A percentile compares a stretch with the other conserved stretches of the same genome.
These are phyloP conservation scores for Endocalyx cinctus DNA, from an alignment of 2,329 filamentous ascomycete genomes.

Conservation along the genomic window DNA sequence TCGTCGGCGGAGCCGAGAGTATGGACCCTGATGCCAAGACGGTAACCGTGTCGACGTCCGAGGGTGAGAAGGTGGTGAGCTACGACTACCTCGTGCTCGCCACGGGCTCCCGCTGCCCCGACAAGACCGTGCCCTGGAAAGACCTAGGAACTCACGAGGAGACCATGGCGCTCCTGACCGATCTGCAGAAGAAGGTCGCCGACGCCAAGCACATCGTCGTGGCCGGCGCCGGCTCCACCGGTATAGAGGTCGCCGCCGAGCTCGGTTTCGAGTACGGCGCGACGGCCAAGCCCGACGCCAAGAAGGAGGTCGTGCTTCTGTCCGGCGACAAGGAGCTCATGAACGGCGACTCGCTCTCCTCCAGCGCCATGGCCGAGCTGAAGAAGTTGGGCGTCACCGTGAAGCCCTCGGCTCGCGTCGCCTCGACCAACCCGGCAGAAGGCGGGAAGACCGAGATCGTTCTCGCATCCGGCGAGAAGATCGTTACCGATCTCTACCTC, in stretches of 20 bases:
- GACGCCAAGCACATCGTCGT: constrained; percentile 49
- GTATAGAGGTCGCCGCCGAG: constrained; percentile 52
- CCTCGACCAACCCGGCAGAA: constrained; percentile 23
- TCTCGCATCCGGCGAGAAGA: constrained; percentile 40
- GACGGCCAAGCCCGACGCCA: constrained; percentile 12
- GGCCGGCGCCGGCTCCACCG: constrained; percentile 53
- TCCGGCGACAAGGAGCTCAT: constrained; percentile 37
- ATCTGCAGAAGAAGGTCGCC: constrained; percentile 35
- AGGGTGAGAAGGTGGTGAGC: constrained; percentile 25
- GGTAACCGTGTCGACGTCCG: constrained; percentile 35
- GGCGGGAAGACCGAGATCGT: constrained; percentile 45
- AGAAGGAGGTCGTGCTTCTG: constrained; percentile 46
- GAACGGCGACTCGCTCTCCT: constrained; percentile 38
- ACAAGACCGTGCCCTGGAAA: constrained; percentile 48
- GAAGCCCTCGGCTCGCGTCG: constrained; percentile 36
- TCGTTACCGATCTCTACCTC: constrained; percentile 53
- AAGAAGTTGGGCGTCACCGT: constrained; percentile 48
- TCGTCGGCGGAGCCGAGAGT: constrained; percentile 43
- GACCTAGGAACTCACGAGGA: constrained; percentile 42
- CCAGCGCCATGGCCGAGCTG: constrained; percentile 44
- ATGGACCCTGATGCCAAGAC: constrained; percentile 36
- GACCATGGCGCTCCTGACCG: constrained; percentile 34
- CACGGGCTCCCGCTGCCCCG: constrained; percentile 44
- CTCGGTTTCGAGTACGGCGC: constrained; percentile 44
- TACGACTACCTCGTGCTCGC: constrained; percentile 57